Conservation (phyloP, 129 eudicot species). For the Flaveria ramosissima region DNA sequence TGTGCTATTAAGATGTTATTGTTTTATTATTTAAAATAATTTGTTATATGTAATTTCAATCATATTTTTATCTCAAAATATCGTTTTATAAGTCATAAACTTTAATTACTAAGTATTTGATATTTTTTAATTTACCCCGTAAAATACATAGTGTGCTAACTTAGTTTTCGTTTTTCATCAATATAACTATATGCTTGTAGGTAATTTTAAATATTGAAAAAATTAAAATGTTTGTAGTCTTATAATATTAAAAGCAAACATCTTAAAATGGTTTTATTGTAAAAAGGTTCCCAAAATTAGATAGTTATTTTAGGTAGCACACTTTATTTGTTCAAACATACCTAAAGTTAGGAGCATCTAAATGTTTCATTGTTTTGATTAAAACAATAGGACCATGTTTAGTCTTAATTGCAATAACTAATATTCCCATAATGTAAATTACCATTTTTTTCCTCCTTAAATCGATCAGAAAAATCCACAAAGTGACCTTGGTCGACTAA, state of each 20-base stretch:
- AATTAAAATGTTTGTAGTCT: neutral
- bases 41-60: too few relatives aligned
- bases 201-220: neutral
- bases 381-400: conserved; percentile 25
- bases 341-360: conserved; percentile 8
- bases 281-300: conserved; percentile 23
- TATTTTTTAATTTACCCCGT: too few relatives aligned
- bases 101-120: too few relatives aligned
- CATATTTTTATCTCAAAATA: too few relatives aligned
- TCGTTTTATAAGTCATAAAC: too few relatives aligned
- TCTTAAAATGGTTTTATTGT: neutral
- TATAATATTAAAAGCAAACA: neutral
- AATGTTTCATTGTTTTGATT: neutral
- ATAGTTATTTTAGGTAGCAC: conserved; percentile 20
- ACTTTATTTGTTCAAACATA: conserved; percentile 24
- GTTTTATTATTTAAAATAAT: too few relatives aligned
- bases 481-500: neutral
- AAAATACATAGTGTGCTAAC: too few relatives aligned
- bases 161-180: neutral
- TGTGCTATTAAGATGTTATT: too few relatives aligned
- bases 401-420: conserved; percentile 23
- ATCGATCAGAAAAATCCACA: neutral
- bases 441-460: conserved; percentile 1
- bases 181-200: neutral
- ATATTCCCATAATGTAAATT: conserved; percentile 17